A percentile compares a stretch with the other conserved stretches of the same genome.
phyloP scores from a whole-genome alignment of 805 yeast genomes.

The Candida incommunis region DNA sequence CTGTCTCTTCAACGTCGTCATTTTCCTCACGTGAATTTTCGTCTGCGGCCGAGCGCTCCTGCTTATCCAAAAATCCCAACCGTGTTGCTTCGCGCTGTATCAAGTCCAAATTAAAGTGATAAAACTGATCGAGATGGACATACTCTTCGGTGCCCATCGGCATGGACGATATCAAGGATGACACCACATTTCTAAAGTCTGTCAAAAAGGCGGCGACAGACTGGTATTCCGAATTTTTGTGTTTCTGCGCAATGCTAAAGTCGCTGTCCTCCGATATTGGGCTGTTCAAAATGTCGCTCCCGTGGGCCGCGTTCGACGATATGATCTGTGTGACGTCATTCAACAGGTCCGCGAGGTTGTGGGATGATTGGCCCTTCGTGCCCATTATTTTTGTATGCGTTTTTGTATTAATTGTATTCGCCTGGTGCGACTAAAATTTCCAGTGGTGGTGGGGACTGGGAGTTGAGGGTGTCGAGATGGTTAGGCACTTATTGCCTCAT shows the following conservation, averaged over 20 bases:
- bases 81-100: conserved; percentile 21
- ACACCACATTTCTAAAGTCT: background rate
- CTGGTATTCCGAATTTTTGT: background rate
- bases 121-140: conserved; percentile 13
- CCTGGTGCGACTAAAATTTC: no score
- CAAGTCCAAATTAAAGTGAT: conserved; percentile 19
- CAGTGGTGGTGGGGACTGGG: no score
- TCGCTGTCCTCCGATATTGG: background rate
- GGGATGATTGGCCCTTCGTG: no score
- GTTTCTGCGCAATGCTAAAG: background rate
- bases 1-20: conserved; percentile 4
- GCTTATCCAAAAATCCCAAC: conserved; percentile 9
- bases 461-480: no score
- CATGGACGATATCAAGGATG: background rate
- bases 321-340: no score
- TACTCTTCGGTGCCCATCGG: conserved; percentile 17
- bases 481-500: no score
- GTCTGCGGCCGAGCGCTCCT: conserved; percentile 4
- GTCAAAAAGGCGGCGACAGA: background rate
- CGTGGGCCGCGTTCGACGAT: no score
- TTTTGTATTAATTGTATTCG: no score
- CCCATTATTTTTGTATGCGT: no score
- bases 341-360: no score
- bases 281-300: no score
- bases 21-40: no score